phyloP scores from a whole-genome alignment of 2,329 filamentous ascomycete species.

The Neonectria neomacrospora region DNA sequence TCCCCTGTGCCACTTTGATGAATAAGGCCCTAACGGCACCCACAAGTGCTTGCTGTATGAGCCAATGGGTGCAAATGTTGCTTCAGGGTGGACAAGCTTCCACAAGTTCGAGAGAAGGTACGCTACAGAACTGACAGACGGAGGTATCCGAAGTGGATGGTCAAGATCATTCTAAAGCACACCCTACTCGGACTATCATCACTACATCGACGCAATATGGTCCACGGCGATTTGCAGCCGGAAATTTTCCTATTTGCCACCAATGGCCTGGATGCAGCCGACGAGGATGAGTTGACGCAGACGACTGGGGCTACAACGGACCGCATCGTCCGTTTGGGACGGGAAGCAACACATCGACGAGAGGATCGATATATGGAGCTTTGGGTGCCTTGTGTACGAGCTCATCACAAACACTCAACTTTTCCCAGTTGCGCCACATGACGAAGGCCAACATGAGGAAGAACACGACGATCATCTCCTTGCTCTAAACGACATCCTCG shows the following conservation, averaged over 20 bases:
- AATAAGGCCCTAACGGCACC: slow-evolving; percentile 46
- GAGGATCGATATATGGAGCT: slow-evolving; percentile 29
- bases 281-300: background rate
- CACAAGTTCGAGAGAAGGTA: background rate
- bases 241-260: slow-evolving; percentile 21
- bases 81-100: background rate
- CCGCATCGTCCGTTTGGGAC: slow-evolving; percentile 13
- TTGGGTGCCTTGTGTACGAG: slow-evolving; percentile 31
- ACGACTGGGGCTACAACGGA: slow-evolving; percentile 3
- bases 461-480: slow-evolving; percentile 17
- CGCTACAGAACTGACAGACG: background rate
- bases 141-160: slow-evolving; percentile 23
- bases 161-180: slow-evolving; percentile 28
- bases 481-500: background rate
- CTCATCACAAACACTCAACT: slow-evolving; percentile 21
- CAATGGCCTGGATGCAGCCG: slow-evolving; percentile 6
- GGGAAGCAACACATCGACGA: slow-evolving; percentile 6
- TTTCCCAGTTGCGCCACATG: slow-evolving; percentile 3
- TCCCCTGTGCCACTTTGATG: slow-evolving; percentile 44
- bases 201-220: slow-evolving; percentile 17
- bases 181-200: slow-evolving; percentile 4
- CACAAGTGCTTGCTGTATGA: slow-evolving; percentile 48
- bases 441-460: background rate
- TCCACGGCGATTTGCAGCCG: slow-evolving; percentile 28
- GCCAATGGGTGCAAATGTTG: slow-evolving; percentile 47